Conservation (phyloP, 352 stramenopile species). For the Phytophthora parvispora region DNA sequence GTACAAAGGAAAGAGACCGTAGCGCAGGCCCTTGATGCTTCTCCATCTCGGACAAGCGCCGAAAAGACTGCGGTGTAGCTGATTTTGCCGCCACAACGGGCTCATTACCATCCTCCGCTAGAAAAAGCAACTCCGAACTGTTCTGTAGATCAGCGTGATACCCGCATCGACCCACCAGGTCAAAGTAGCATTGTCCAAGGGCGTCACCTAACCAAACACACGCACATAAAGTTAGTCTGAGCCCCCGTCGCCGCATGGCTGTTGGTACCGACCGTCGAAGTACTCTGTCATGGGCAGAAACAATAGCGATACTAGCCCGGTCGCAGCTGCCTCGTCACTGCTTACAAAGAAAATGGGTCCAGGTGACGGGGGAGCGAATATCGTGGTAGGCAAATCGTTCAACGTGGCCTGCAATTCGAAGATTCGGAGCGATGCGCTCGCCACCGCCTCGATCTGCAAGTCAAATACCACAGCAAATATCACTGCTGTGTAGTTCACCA, state of each 20-base stretch:
- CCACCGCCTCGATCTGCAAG: conserved; percentile 30
- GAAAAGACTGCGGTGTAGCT: conserved; percentile 1
- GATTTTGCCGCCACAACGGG: conserved; percentile 19
- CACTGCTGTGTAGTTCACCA: too few species aligned
- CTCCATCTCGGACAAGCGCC: conserved; percentile 11
- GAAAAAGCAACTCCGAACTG: conserved; percentile 27
- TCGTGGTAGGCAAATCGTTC: conserved; percentile 25
- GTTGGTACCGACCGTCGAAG: conserved; percentile 14
- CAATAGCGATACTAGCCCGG: conserved; percentile 30
- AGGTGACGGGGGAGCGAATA: conserved; percentile 29
- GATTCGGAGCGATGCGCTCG: conserved; percentile 23
- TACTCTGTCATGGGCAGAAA: conserved; percentile 24
- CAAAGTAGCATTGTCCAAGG: conserved; percentile 28
- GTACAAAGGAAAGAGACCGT: conserved; percentile 8
- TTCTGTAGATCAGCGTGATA: conserved; percentile 40
- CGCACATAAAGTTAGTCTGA: too few species aligned
- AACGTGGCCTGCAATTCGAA: conserved; percentile 44
- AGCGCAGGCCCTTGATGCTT: background rate
- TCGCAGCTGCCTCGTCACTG: conserved; percentile 1
- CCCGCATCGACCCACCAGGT: conserved; percentile 36
- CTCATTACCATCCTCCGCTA: conserved; percentile 31
- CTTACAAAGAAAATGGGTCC: conserved; percentile 16
- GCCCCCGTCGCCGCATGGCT: too few species aligned
- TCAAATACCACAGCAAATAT: too few species aligned
- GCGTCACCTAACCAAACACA: conserved; percentile 16